Conservation (phyloP, 306 rosid species). For the Pyrus bretschneideri region DNA sequence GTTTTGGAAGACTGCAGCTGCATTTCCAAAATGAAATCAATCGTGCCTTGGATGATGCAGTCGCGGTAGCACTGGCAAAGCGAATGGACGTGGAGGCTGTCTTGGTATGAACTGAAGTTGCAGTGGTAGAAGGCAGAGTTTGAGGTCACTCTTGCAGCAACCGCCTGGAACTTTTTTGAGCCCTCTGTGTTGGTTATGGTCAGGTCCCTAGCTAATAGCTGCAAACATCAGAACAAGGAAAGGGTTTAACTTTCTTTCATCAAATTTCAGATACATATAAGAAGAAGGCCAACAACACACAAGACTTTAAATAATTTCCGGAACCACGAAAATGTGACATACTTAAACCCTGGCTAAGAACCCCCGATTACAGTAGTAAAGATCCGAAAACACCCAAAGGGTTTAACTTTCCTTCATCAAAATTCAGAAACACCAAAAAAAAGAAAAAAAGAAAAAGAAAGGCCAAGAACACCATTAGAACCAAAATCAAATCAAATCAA, state of each 20-base stretch:
- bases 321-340: not conserved
- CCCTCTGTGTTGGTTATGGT: not conserved
- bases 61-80: not conserved
- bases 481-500: no score
- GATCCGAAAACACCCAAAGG: no score
- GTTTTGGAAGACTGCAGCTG: slow-evolving; percentile 2
- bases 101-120: not conserved
- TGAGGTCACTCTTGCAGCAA: not conserved
- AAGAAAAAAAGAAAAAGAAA: no score
- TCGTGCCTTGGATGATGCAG: slow-evolving; percentile 2
- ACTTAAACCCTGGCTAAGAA: not conserved
- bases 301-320: no score
- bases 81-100: not conserved
- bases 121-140: not conserved
- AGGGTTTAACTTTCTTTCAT: no score
- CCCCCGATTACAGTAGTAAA: no score
- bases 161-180: not conserved
- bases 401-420: no score
- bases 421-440: no score
- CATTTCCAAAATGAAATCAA: slow-evolving; percentile 9
- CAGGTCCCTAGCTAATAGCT: not conserved
- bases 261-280: no score
- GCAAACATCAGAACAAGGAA: no score
- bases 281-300: not conserved
- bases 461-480: no score